Conservation (phyloP, 1,284 basidiomycete genomes). For the Pyrrhoderma lamaoense region DNA sequence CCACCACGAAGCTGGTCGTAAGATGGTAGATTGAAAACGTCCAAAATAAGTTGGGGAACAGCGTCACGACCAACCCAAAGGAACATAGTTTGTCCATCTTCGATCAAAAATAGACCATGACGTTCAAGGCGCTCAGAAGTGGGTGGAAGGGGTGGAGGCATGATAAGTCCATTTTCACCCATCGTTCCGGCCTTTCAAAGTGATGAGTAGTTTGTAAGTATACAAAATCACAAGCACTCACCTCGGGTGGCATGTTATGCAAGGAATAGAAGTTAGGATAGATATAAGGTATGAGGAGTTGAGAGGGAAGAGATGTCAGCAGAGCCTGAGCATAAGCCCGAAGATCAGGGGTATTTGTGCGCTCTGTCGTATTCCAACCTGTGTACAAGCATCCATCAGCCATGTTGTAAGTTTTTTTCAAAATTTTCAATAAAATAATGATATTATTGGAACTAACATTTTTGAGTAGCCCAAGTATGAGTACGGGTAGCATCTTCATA, state of each 20-base stretch:
- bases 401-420: constrained; percentile 2
- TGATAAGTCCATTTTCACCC: constrained; percentile 72
- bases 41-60: constrained; percentile 87
- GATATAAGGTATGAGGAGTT: constrained; percentile 89
- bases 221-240: constrained; percentile 28
- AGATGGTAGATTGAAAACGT: constrained; percentile 88
- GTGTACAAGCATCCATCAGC: constrained; percentile 8
- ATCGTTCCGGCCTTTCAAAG: constrained; percentile 64
- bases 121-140: constrained; percentile 92
- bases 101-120: constrained; percentile 94
- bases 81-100: constrained; percentile 97
- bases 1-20: constrained; percentile 89
- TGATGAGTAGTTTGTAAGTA: not conserved
- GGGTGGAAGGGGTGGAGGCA: constrained; percentile 84
- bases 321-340: constrained; percentile 93
- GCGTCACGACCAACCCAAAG: constrained; percentile 96
- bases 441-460: constrained; percentile 50
- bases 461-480: constrained; percentile 88
- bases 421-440: no score
- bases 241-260: constrained; percentile 94
- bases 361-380: constrained; percentile 92
- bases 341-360: constrained; percentile 95
- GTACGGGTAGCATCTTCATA: constrained; percentile 87
- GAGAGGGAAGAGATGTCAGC: constrained; percentile 85
- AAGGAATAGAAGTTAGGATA: constrained; percentile 94